Evolutionary conservation across 2,329 filamentous ascomycete species (phyloP).

Genomic region (Ascochyta koolunga): DNA sequence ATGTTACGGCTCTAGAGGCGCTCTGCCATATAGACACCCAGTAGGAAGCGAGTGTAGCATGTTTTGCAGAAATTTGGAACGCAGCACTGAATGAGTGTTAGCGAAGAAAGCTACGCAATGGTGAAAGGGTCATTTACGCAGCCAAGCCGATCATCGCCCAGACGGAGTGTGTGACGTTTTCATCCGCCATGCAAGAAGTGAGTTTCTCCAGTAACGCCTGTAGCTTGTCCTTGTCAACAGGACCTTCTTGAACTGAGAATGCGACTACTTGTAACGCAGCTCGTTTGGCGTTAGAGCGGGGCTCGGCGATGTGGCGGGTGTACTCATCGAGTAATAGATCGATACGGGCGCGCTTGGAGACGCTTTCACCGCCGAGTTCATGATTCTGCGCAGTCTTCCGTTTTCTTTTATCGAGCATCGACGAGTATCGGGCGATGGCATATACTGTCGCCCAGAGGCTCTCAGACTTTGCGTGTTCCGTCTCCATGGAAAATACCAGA

Average conservation of each 20-base stretch:
- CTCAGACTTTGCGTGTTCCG: conserved; percentile 36
- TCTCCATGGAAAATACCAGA: conserved; percentile 43
- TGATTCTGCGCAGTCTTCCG: conserved; percentile 21
- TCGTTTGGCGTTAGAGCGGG: conserved; percentile 48
- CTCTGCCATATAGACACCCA: conserved; percentile 82
- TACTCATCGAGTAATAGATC: conserved; percentile 49
- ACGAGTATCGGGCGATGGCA: conserved; percentile 49
- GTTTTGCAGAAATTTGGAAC: conserved; percentile 34
- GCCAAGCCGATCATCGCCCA: conserved; percentile 88
- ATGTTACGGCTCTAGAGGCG: conserved; percentile 71
- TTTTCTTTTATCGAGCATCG: conserved; percentile 40
- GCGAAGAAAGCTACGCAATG: not conserved
- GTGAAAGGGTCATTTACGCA: conserved; percentile 61
- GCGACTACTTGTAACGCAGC: conserved; percentile 62
- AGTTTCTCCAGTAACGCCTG: conserved; percentile 64
- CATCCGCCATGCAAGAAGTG: conserved; percentile 67
- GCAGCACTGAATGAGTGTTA: conserved; percentile 32
- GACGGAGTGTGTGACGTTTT: conserved; percentile 65
- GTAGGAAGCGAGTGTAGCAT: conserved; percentile 47
- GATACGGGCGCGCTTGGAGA: conserved; percentile 48
- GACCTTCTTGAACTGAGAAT: conserved; percentile 52
- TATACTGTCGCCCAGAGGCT: conserved; percentile 47
- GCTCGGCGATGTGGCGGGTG: conserved; percentile 46
- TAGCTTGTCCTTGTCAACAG: conserved; percentile 58
- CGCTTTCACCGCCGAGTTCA: conserved; percentile 27